phyloP scores from a whole-genome alignment of 2,329 filamentous ascomycete genomes.

The Helicocarpus griseus region DNA sequence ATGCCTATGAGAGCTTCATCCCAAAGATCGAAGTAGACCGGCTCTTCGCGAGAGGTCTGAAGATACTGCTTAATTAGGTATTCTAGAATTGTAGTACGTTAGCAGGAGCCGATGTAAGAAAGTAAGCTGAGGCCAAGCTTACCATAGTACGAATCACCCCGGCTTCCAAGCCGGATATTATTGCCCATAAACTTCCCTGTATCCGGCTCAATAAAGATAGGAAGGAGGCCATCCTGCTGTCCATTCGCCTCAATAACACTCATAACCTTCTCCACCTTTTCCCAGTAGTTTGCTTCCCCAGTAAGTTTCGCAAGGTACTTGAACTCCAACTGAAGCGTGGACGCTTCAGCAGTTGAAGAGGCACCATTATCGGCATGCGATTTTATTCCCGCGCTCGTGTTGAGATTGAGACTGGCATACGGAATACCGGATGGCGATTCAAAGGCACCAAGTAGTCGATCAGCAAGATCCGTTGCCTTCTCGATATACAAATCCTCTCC shows the following conservation, averaged over 20 bases:
- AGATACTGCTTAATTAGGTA: constrained; percentile 98
- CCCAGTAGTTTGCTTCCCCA: constrained; percentile 87
- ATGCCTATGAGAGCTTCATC: constrained; percentile 73
- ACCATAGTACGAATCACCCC: constrained; percentile 91
- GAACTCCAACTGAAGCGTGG: constrained; percentile 87
- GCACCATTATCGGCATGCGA: constrained; percentile 81
- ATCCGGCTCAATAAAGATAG: constrained; percentile 79
- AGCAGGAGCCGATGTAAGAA: not conserved
- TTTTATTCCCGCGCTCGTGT: constrained; percentile 61
- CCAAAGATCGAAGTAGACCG: constrained; percentile 88
- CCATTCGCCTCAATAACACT: constrained; percentile 77
- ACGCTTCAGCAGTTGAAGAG: constrained; percentile 87
- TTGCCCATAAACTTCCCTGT: constrained; percentile 68
- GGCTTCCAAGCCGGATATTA: constrained; percentile 85
- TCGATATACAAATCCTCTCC: constrained; percentile 92
- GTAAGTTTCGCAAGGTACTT: constrained; percentile 95
- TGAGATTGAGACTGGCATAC: constrained; percentile 81
- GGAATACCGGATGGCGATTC: constrained; percentile 80
- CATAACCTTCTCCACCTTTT: constrained; percentile 84
- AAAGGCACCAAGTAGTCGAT: constrained; percentile 77
- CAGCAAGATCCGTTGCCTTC: constrained; percentile 86
- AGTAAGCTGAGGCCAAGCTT: constrained; percentile 9
- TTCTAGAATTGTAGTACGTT: constrained; percentile 41
- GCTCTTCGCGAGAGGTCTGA: constrained; percentile 79
- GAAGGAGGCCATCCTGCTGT: constrained; percentile 70